These are phyloP conservation scores for Dioscorea cayenensis DNA, from an alignment of 116 monocot species.

Conservation along the genomic window DNA sequence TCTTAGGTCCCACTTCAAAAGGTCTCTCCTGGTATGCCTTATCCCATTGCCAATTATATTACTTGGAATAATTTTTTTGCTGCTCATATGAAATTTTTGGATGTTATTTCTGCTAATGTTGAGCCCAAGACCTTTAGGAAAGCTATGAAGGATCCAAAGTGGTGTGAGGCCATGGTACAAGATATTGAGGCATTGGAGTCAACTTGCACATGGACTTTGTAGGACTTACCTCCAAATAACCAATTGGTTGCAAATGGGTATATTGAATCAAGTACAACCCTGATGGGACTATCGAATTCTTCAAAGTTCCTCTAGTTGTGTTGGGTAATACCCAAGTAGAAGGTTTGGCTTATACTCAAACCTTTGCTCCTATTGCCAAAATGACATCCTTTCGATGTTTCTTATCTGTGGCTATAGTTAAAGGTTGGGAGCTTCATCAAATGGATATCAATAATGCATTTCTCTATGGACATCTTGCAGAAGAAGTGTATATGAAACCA, in stretches of 20 bases:
- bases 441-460: neutral
- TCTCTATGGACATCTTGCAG: neutral
- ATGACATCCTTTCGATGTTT: neutral
- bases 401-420: neutral
- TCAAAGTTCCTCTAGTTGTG: neutral
- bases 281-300: neutral
- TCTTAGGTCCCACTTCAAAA: too few species aligned
- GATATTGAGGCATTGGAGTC: neutral
- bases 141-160: neutral
- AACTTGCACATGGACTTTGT: neutral
- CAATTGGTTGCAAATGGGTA: neutral
- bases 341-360: neutral
- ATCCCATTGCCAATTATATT: too few species aligned
- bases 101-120: too few species aligned
- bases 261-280: neutral
- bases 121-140: neutral
- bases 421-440: neutral
- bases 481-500: neutral
- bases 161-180: neutral
- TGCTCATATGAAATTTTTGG: too few species aligned
- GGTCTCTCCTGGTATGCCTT: too few species aligned
- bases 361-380: neutral
- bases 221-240: neutral
- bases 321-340: neutral
- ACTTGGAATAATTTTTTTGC: too few species aligned